Evolutionary conservation across 208 protist species (phyloP).

Genomic region (Hexamita inflata): DNA sequence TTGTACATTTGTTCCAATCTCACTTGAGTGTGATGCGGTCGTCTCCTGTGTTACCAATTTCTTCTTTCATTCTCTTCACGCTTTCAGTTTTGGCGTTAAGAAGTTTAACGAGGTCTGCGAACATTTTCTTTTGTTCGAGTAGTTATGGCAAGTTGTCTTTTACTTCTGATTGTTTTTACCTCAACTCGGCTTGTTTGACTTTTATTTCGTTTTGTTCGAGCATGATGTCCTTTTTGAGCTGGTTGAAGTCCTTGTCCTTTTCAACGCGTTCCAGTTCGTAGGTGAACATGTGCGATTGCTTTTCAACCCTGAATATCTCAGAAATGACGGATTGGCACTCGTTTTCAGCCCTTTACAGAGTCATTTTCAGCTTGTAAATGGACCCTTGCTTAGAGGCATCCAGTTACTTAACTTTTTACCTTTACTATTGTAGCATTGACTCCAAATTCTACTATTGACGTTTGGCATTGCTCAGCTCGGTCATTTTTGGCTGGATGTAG

Average conservation of each 20-base stretch:
- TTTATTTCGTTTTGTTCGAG: not conserved
- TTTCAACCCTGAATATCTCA: not conserved
- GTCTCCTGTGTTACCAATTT: too few species aligned
- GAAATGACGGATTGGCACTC: not conserved
- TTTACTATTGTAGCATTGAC: not conserved
- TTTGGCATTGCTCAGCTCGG: not conserved
- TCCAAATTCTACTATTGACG: not conserved
- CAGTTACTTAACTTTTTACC: not conserved
- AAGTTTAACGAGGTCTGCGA: not conserved
- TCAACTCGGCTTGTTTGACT: not conserved
- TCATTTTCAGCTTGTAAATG: conserved; percentile 17
- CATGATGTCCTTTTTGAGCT: conserved; percentile 5
- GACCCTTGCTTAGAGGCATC: not conserved
- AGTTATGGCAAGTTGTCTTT: not conserved
- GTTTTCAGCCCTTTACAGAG: not conserved
- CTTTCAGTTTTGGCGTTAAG: too few species aligned
- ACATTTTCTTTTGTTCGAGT: conserved; percentile 10
- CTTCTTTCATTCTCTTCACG: too few species aligned
- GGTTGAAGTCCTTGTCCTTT: not conserved
- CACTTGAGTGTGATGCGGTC: too few species aligned
- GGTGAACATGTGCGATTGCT: not conserved
- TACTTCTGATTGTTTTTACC: not conserved
- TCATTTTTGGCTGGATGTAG: not conserved
- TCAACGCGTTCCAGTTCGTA: conserved; percentile 3
- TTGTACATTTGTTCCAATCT: too few species aligned